A percentile compares a stretch with the other conserved stretches of the same genome.
phyloP scores from a whole-genome alignment of 208 protist genomes.

The Sergeia podlipaevii region DNA sequence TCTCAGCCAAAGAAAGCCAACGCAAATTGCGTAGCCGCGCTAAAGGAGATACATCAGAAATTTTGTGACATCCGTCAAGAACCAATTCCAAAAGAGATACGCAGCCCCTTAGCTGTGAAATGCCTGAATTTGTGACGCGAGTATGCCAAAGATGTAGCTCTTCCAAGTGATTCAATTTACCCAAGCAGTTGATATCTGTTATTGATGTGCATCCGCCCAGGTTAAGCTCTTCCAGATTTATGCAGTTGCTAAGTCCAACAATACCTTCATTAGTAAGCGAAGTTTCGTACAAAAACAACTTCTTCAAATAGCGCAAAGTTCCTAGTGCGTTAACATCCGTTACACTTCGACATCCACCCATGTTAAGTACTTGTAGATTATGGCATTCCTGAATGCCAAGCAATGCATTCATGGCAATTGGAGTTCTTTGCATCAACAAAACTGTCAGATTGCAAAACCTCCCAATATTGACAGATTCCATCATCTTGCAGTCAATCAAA shows the following conservation, averaged over 20 bases:
- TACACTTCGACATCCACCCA: not conserved
- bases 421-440: too few relatives aligned
- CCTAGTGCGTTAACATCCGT: conserved; percentile 1
- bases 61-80: conserved; percentile 30
- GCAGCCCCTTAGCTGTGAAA: conserved; percentile 26
- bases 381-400: not conserved
- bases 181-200: conserved; percentile 43
- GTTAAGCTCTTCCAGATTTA: conserved; percentile 33
- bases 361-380: not conserved
- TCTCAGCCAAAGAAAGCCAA: conserved; percentile 39
- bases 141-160: conserved; percentile 63
- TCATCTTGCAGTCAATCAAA: too few relatives aligned
- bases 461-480: too few relatives aligned
- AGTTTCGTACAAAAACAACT: conserved; percentile 45
- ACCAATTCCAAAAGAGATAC: conserved; percentile 35
- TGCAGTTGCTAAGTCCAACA: conserved; percentile 16
- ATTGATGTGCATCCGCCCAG: conserved; percentile 38
- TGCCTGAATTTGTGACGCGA: conserved; percentile 30
- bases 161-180: conserved; percentile 15
- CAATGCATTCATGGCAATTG: too few relatives aligned
- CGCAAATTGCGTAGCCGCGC: conserved; percentile 15
- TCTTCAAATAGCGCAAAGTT: conserved; percentile 12
- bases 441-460: too few relatives aligned
- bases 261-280: conserved; percentile 29
- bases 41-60: conserved; percentile 37